phyloP scores from a whole-genome alignment of 345 rosid species.

The Corymbia maculata region DNA sequence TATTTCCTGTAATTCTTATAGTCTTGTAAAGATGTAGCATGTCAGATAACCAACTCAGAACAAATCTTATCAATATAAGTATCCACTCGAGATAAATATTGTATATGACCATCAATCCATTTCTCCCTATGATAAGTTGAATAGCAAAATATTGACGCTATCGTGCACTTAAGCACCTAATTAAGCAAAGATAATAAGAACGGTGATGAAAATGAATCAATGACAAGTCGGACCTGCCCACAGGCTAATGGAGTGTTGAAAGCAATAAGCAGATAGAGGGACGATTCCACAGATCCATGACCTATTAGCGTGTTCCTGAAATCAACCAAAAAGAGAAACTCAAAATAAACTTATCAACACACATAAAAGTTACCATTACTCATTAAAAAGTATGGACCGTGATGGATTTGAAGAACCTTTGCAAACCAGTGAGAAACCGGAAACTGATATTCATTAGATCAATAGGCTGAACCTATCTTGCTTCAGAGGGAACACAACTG shows the following conservation, averaged over 20 bases:
- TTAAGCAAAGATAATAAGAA: neutral
- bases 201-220: neutral
- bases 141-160: neutral
- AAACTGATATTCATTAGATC: neutral
- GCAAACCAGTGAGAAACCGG: neutral
- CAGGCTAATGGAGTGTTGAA: neutral
- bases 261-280: neutral
- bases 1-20: conserved; percentile 98
- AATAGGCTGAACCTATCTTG: neutral
- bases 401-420: neutral
- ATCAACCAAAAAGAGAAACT: neutral
- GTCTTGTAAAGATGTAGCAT: conserved; percentile 38
- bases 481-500: neutral
- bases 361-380: neutral
- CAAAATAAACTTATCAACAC: neutral
- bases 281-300: neutral
- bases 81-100: neutral
- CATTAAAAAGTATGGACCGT: neutral
- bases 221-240: neutral
- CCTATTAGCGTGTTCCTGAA: neutral
- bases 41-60: neutral
- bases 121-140: neutral
- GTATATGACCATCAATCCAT: neutral
- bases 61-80: neutral
- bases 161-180: neutral